Evolutionary conservation across 495 filamentous ascomycete species (phyloP), one percentile per base, ranked within the genome.

Genomic region (Hypoxylon cercidicola): DNA sequence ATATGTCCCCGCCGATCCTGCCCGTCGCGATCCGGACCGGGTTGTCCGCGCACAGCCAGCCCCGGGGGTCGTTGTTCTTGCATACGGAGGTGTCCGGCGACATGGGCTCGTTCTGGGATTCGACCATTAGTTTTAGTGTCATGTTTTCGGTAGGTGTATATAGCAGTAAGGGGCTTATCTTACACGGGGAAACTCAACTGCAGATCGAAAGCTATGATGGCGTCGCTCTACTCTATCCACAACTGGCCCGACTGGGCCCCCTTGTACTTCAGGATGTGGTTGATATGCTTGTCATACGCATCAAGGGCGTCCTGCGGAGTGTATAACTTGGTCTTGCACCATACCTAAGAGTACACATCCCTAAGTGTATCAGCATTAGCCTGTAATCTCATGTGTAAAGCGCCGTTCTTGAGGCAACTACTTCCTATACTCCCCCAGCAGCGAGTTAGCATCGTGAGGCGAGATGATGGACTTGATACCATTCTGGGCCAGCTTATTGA

Each of bases 81-180:
- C 70, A 60, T 2, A 69, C 55, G 1, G 58, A 66, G 25, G 48
- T 8, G 35, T 64, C 48, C 6, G 64, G 41, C 12, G 70, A 61
- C 62, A 79, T 70, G 19, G 75, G 77, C 66, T 79, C 75, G 55
- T 79, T 79, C 62, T 79, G 68, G n/a, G n/a, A n/a, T n/a, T n/a
- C n/a, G n/a, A n/a, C n/a, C 4, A 7, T 13, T 23, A 55, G 15
- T 15, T 44, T 20, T 4, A 13, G n/a, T 44, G 41, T 20, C 19
- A 20, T 44, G 19, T 44, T 15, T 13, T 44, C n/a, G n/a, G n/a
- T 44, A 20, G n/a, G n/a, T n/a, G n/a, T n/a, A 44, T 44, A 13
- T 44, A 20, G 7, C n/a, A 4, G 41, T 5, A 16, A 44, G 41
- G n/a, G n/a, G n/a, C n/a, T n/a, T n/a, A n/a, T n/a, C n/a, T 44